Evolutionary conservation across 176 grass and related monocot species (phyloP).

Genomic region (Miscanthus lutarioriparius): DNA sequence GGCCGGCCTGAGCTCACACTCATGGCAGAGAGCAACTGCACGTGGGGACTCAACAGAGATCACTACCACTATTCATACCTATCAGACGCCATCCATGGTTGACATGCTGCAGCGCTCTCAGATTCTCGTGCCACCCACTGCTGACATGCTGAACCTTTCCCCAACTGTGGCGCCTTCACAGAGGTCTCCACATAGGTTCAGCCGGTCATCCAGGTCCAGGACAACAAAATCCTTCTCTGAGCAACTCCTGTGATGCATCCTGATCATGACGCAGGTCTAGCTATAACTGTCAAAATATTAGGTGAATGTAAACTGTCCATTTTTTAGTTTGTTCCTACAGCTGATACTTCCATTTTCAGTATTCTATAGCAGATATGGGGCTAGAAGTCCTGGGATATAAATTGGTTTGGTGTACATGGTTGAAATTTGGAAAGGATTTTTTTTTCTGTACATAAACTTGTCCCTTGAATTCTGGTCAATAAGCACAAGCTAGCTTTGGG

Average conservation of each 20-base stretch:
- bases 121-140: slow-evolving; percentile 30
- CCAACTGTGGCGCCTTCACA: slow-evolving; percentile 29
- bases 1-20: slow-evolving; percentile 80
- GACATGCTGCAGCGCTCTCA: slow-evolving; percentile 89
- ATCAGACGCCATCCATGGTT: slow-evolving; percentile 93
- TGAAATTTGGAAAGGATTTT: not conserved
- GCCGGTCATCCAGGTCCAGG: slow-evolving; percentile 3
- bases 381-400: slow-evolving; percentile 13
- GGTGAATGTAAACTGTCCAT: slow-evolving; percentile 12
- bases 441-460: not conserved
- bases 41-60: slow-evolving; percentile 73
- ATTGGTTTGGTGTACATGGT: slow-evolving; percentile 28
- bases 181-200: slow-evolving; percentile 23
- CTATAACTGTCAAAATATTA: slow-evolving; percentile 10
- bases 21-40: slow-evolving; percentile 79
- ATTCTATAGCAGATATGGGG: not conserved
- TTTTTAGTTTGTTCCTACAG: slow-evolving; percentile 35
- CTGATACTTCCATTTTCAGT: slow-evolving; percentile 3
- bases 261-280: slow-evolving; percentile 5
- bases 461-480: not conserved
- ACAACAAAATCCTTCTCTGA: slow-evolving; percentile 41
- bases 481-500: not conserved
- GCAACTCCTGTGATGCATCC: slow-evolving; percentile 6
- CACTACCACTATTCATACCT: slow-evolving; percentile 52
- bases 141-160: slow-evolving; percentile 39